Evolutionary conservation across 306 rosid species (phyloP), one percentile per base, ranked within the genome.

Genomic region (Ziziphus jujuba): DNA sequence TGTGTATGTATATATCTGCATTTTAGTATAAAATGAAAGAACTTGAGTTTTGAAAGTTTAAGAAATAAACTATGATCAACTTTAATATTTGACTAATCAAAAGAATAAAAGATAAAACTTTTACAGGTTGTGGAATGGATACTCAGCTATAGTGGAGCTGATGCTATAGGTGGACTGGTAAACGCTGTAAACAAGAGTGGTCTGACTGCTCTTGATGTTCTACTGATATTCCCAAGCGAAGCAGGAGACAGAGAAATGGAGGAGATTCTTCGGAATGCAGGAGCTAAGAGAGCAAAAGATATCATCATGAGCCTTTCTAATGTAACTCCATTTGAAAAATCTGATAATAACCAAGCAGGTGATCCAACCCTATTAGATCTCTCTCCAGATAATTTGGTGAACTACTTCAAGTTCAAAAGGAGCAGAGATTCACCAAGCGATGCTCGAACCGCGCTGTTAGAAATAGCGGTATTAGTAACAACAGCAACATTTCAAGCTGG

Each of bases 401-500:
- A 66, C 14, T 72, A 72, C 52, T 78, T 72, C 72, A 50, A 28
- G 33, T 12, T 33, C 21, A 45, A 33, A 13, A 44, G 65, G 69
- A 62, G 4, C 4, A 56, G 78, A 68, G 82, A 78, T 31, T 61
- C 75, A 1, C 33, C 56, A 19, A 23, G 19, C 23, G 52, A 6
- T 33, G 53, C 70, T 7, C 51, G 82, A 1, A 62, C 23, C 1
- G 47, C 75, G 1, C 66, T 78, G 19, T 53, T 78, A 49, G 78
- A 72, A 3, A 49, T 67, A 44, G 74, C 67, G 3, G 71, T 68
- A 7, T 35, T 78, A 14, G 75, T 78, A 43, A 38, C 78, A 11
- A 67, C 78, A 0, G 66, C 82, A 17, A 72, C 82, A 0, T 78
- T 67, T 35, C 81, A 72, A 16, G 77, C 28, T 7, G 82, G 72